Base-by-base conservation (phyloP, 2,329 filamentous ascomycete genomes). In the Trichoderma cornu-damae region DNA sequence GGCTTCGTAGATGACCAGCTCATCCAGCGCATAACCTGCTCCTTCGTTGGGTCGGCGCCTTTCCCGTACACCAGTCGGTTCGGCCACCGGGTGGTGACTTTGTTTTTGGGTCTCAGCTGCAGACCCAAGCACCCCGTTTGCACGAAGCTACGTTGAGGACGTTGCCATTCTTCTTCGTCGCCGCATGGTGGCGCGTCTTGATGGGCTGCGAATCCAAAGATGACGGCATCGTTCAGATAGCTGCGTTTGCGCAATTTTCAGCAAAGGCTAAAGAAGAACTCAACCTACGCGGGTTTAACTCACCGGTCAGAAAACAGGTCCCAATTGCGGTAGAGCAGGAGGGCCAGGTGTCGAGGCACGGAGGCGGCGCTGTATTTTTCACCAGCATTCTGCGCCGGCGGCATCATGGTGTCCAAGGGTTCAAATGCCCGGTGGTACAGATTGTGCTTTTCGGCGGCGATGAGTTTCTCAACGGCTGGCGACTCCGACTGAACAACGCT, bases 301-400 rank as follows among this genome's bases (percentile, higher is more conserved):
- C 61, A 66, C 66, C 38, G 43, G 3, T 61, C 56, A 6, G 65
- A 60, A 22, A 65, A 66, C 24, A 50, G 59, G 24, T 67, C 63
- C 66, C 65, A 68, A 46, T 64, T 63, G 1, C 65, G 63, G 63
- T 64, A 66, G 30, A 65, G 35, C 6, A 67, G 4, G 8, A 68
- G 48, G 2, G 62, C 64, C 7, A 63, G 14, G 8, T 34, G 48
- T 6, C 67, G 67, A 16, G 63, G 65, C 16, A 57, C 4, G 1
- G 46, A 34, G n/a, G 26, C 49, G 6, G 37, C 22, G 4, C 20
- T 38, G 8, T 30, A 34, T 0, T 9, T 16, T 1, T 57, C 37
- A 6, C 28, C 30, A 2, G 6, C 42, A 4, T 5, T 24, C 2
- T 12, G 6, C 3, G 63, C n/a, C 1, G 60, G 63, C 9, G 65